Evolutionary conservation across 345 rosid species (phyloP), one percentile per base, ranked within the genome.

Genomic region (Citrus cavaleriei): DNA sequence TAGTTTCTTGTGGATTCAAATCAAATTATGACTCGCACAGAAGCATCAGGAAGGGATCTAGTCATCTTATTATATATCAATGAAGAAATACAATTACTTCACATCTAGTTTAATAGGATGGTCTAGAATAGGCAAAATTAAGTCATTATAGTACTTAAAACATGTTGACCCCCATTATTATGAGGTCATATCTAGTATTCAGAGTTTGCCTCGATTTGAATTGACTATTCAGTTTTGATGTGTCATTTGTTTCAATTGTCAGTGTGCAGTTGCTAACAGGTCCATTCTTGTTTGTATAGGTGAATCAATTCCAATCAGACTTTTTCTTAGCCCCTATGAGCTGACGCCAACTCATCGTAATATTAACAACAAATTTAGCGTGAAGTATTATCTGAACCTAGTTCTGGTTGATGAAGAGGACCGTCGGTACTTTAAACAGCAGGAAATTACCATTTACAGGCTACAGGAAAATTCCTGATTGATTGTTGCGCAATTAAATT

Each of bases 371-470:
- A 96, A 96, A 85, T 96, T 94, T 84, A 96, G 97, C 19, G 98
- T 94, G 76, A 96, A 96, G 84, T 94, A 96, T 72, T 94, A 89
- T 83, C 86, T 96, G 92, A 96, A 96, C 83, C 97, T 96, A 63
- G 98, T 96, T 67, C 88, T 96, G 74, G 95, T 96, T 2, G 98
- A 94, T 80, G 99, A 96, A 86, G 99, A 96, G 86, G 99, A 94
- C 77, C 93, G 98, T 49, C 90, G 98, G 70, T 96, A 96, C 79
- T 96, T 96, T 81, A 96, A 93, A 89, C 98, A 96, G 86, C 98
- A 96, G 79, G 99, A 96, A 82, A 89, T 96, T 64, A 93, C 98
- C 14, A 86, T 96, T 68, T 96, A 86, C 86, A 86, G 98, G 95
- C 88, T 92, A 83, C 88, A 88, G 83, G 99, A 92, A 81, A 78